Base-by-base conservation (phyloP, 345 rosid species). In the Camelina neglecta region DNA sequence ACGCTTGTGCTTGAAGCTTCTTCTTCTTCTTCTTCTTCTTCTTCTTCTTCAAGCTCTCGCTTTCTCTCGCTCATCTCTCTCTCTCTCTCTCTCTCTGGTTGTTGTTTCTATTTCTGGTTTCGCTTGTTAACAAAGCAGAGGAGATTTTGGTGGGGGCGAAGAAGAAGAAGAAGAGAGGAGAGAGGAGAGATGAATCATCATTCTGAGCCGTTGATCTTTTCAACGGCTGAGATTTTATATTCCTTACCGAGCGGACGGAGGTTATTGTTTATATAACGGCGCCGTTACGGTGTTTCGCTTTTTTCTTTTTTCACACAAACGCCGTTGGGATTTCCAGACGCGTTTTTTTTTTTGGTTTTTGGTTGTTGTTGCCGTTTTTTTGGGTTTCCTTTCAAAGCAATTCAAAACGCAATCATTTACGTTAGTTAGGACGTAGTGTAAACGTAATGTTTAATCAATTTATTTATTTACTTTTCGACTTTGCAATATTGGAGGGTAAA, bases 21-120 rank as follows among this genome's bases (percentile, higher is more conserved):
- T 79, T 81, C 77, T 79, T 81, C 77, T 79, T 82, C 78, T 68
- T 77, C 86, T 18, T 18, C 80, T 79, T 48, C 80, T 79, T 81
- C 77, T 79, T 81, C 77, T 79, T 82, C 78, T 68, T 77, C 86
- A 39, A 60, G 36, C 12, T 45, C 68, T 71, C 89, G 56, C 58
- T 78, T 72, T 42, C 33, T 73, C 51, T 84, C 88, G 41, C 60
- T 83, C 88, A 82, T 83, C 47, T 64, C 41, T 49, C 39, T 54
- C 60, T 75, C 54, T 21, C 12, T 21, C 15, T 56, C 20, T 13
- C 44, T 49, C 73, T 72, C 54, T 36, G 67, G 31, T 29, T 29
- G 41, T 67, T 58, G 47, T 66, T 64, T 77, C 72, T 75, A 77
- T 71, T 78, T 75, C 42, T 60, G 79, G 57, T 73, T 42, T 76